Evolutionary conservation across 257 asterid species (phyloP).

Genomic region (Marsdenia floribunda): DNA sequence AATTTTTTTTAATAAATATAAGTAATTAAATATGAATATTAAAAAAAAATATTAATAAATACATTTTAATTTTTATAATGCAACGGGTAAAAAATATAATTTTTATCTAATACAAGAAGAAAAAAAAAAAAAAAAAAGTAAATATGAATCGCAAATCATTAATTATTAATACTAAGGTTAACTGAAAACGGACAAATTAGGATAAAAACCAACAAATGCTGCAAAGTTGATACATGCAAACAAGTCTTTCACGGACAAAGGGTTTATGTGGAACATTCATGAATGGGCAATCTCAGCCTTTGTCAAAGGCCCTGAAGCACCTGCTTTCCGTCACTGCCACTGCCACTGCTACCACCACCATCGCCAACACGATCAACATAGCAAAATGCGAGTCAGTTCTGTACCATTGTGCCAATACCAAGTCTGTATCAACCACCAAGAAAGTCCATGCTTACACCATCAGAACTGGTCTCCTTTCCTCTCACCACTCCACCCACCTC

Average conservation of each 20-base stretch:
- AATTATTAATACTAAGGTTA: not conserved
- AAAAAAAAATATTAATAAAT: too few species aligned
- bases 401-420: slow-evolving; percentile 58
- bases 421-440: slow-evolving; percentile 45
- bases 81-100: too few species aligned
- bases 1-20: too few species aligned
- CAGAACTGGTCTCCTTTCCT: slow-evolving; percentile 50
- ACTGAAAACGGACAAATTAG: not conserved
- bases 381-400: slow-evolving; percentile 60
- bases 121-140: too few species aligned
- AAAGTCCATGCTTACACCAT: slow-evolving; percentile 56
- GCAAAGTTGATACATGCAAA: not conserved
- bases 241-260: not conserved
- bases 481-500: slow-evolving; percentile 29
- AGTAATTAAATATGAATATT: too few species aligned
- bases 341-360: too few species aligned
- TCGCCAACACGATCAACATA: slow-evolving; percentile 7
- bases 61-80: too few species aligned
- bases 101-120: too few species aligned
- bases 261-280: slow-evolving; percentile 16
- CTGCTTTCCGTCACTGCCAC: slow-evolving; percentile 30
- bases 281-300: slow-evolving; percentile 37
- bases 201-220: not conserved
- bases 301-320: slow-evolving; percentile 41
- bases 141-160: too few species aligned